Evolutionary conservation across 116 monocot species (phyloP).

Genomic region (Zostera marina): DNA sequence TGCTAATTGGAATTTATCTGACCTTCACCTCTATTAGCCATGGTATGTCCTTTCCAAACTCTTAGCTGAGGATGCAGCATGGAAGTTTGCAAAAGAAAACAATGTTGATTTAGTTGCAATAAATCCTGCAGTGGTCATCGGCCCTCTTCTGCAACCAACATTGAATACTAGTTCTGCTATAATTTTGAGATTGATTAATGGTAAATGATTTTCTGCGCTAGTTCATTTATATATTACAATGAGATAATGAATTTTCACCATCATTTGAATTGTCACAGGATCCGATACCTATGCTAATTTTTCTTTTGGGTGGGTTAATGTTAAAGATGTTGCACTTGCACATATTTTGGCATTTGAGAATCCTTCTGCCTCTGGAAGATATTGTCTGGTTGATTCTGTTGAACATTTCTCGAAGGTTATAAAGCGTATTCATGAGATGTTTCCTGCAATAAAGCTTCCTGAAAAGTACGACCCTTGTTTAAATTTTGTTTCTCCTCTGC

Average conservation of each 20-base stretch:
- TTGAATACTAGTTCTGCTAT: conserved; percentile 60
- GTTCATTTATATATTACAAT: background rate
- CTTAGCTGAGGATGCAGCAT: conserved; percentile 78
- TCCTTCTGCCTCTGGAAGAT: conserved; percentile 71
- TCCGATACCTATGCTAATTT: conserved; percentile 43
- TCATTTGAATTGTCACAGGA: conserved; percentile 16
- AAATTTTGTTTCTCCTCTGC: too few species aligned
- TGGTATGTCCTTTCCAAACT: conserved; percentile 90
- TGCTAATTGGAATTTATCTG: background rate
- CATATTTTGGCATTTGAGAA: conserved; percentile 74
- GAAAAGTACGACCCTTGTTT: conserved; percentile 32
- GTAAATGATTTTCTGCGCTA: conserved; percentile 11
- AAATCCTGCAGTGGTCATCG: conserved; percentile 90
- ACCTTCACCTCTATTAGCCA: conserved; percentile 23
- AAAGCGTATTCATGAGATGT: conserved; percentile 45
- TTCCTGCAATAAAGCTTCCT: conserved; percentile 47
- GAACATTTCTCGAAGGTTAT: conserved; percentile 50
- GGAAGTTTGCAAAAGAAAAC: conserved; percentile 79
- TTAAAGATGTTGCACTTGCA: conserved; percentile 63
- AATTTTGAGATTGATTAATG: conserved; percentile 64
- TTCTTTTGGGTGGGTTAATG: conserved; percentile 76
- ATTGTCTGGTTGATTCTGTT: conserved; percentile 79
- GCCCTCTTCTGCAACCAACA: conserved; percentile 85
- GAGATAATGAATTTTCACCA: background rate
- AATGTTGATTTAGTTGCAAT: conserved; percentile 51